A percentile compares a stretch with the other conserved stretches of the same genome.
phyloP scores from a whole-genome alignment of 2,329 filamentous ascomycete genomes.

The Fusarium piperis region DNA sequence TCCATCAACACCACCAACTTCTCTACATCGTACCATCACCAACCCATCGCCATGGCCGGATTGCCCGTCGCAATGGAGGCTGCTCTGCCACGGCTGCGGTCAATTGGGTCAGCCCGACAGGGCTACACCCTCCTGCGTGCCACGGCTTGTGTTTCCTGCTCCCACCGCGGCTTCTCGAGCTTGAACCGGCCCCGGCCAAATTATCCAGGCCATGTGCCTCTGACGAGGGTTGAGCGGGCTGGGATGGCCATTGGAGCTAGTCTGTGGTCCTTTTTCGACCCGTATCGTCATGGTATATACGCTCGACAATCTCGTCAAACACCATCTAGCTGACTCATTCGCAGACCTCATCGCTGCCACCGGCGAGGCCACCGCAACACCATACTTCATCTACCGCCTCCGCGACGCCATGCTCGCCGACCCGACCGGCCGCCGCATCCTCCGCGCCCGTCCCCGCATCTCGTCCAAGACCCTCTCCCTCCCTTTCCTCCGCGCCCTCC shows the following conservation, averaged over 20 bases:
- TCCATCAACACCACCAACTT: conserved; percentile 1
- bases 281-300: conserved; percentile 75
- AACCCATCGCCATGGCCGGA: neutral
- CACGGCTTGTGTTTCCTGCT: conserved; percentile 33
- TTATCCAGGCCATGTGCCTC: conserved; percentile 91
- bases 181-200: conserved; percentile 86
- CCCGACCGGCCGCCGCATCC: conserved; percentile 87
- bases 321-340: neutral
- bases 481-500: conserved; percentile 75
- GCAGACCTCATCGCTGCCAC: conserved; percentile 90
- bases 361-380: conserved; percentile 93
- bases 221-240: conserved; percentile 80
- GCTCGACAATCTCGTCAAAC: neutral
- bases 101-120: conserved; percentile 22
- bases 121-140: conserved; percentile 24
- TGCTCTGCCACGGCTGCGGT: conserved; percentile 34
- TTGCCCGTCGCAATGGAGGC: conserved; percentile 37
- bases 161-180: conserved; percentile 71
- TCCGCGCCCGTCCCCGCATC: conserved; percentile 89
- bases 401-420: conserved; percentile 89
- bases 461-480: conserved; percentile 77
- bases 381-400: conserved; percentile 93
- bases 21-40: conserved; percentile 23
- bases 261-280: conserved; percentile 74
- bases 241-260: conserved; percentile 75